Percentiles rank a stretch among this genome's conserved stretches.
Evolutionary conservation across 1,139 yeast genomes (phyloP).

Genomic region (Spathaspora sp.): DNA sequence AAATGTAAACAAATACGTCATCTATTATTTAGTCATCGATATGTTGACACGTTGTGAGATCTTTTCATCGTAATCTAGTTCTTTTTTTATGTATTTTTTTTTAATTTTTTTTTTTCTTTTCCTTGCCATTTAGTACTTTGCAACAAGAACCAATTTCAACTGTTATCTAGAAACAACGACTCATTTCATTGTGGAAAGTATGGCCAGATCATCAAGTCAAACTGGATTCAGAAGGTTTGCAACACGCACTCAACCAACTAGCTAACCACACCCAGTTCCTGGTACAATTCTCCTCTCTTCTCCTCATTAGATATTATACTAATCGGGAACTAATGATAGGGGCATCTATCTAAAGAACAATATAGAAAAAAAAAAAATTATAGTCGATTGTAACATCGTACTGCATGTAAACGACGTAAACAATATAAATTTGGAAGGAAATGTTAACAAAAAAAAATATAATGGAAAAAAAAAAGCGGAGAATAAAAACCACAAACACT

Average conservation of each 20-base stretch:
- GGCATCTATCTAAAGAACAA: neutral
- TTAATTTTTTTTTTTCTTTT: neutral
- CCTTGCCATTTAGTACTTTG: neutral
- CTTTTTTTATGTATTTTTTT: neutral
- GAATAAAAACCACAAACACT: neutral
- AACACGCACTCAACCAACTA: neutral
- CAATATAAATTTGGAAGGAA: neutral
- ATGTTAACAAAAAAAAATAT: neutral
- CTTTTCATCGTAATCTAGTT: too few species aligned
- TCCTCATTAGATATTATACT: neutral
- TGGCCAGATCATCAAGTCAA: neutral
- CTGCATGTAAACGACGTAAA: slow-evolving; percentile 1
- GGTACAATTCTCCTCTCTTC: neutral
- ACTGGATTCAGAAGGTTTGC: neutral
- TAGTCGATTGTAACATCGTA: neutral
- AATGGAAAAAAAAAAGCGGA: neutral
- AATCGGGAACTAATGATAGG: neutral
- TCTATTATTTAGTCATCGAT: neutral
- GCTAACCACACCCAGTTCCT: too few species aligned
- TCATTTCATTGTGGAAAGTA: neutral
- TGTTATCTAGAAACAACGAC: neutral
- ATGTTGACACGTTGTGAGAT: neutral
- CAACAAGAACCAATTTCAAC: neutral
- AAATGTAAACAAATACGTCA: too few species aligned
- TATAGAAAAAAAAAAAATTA: neutral